Conservation (phyloP, 148 eudicot genomes). For the Chenopodium quinoa region DNA sequence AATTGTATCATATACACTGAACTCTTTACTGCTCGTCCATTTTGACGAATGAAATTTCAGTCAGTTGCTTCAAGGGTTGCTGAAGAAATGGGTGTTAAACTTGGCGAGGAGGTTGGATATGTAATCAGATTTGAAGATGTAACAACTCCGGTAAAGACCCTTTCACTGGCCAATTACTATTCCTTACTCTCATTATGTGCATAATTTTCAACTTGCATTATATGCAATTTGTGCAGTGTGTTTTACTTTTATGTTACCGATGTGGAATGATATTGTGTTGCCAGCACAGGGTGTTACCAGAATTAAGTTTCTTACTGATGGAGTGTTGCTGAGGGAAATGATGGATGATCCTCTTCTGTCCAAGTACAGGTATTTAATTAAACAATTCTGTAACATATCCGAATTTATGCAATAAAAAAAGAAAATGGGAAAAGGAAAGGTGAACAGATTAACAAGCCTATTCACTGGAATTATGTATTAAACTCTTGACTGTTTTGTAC, state of each 20-base stretch:
- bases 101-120: conserved; percentile 99
- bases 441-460: neutral
- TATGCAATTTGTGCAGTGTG: neutral
- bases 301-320: conserved; percentile 95
- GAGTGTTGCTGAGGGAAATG: conserved; percentile 95
- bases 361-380: conserved; percentile 62
- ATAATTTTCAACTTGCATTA: conserved; percentile 1
- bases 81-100: conserved; percentile 92
- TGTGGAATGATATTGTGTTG: conserved; percentile 37
- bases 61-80: conserved; percentile 94
- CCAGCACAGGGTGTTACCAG: conserved; percentile 73
- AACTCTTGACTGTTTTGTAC: neutral
- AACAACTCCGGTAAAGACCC: conserved; percentile 54
- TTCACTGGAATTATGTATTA: neutral
- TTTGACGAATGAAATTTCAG: conserved; percentile 39
- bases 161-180: conserved; percentile 9
- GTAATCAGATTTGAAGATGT: conserved; percentile 95
- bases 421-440: neutral
- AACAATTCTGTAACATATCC: neutral
- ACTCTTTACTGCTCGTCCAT: neutral
- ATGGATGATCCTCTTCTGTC: conserved; percentile 96
- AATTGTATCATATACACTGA: no score
- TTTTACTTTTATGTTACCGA: conserved; percentile 18
- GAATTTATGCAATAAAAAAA: neutral
- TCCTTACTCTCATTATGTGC: neutral